phyloP scores from a whole-genome alignment of 306 rosid species.

The Fragaria ananassa region DNA sequence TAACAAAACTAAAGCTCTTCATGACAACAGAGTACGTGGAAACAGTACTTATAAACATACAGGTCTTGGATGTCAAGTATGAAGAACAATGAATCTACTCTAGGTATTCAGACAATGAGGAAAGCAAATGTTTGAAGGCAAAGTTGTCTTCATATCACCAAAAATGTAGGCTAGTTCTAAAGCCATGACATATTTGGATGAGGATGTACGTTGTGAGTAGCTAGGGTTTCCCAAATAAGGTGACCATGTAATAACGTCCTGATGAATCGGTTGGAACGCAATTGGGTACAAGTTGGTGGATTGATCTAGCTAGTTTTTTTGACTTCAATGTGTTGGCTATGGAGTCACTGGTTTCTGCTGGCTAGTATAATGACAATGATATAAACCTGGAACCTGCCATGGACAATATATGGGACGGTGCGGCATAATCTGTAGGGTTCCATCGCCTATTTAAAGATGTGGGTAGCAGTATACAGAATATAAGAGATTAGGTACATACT shows the following conservation, averaged over 20 bases:
- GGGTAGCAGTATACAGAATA: background rate
- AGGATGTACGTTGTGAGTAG: background rate
- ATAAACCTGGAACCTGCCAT: background rate
- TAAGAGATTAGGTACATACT: background rate
- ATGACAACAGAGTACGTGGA: background rate
- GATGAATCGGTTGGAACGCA: slow-evolving; percentile 4
- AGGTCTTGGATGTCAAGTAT: background rate
- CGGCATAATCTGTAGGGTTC: background rate
- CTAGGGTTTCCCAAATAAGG: background rate
- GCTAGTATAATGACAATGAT: background rate
- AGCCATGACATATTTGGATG: background rate
- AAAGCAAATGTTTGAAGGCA: background rate
- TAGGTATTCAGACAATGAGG: background rate
- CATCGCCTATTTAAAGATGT: background rate
- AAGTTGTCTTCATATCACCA: background rate
- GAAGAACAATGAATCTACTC: background rate
- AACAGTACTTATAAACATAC: background rate
- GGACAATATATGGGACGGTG: background rate
- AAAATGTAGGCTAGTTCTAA: background rate
- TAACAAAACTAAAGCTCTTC: background rate
- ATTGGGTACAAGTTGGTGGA: background rate
- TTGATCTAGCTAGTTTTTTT: background rate
- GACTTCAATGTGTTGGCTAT: background rate
- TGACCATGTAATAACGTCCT: background rate
- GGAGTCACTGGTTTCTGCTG: background rate